A percentile compares a stretch with the other conserved stretches of the same genome.
Evolutionary conservation across 2,329 filamentous ascomycete species (phyloP).

Genomic region (Akanthomyces dipterigenus): DNA sequence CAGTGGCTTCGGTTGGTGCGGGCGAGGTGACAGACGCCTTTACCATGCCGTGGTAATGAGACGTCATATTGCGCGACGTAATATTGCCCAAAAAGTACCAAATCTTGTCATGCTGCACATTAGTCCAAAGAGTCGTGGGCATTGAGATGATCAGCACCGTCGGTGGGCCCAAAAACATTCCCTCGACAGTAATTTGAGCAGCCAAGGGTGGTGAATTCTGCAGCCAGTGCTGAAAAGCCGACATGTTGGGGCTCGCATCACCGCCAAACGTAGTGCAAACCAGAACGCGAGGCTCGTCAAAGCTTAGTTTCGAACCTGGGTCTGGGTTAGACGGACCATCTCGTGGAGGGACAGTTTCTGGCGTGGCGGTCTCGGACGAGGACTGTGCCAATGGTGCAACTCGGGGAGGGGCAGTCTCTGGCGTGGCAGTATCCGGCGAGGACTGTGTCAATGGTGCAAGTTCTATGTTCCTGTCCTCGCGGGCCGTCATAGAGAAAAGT

Average conservation of each 20-base stretch:
- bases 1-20: not conserved
- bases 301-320: slow-evolving; percentile 47
- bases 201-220: slow-evolving; percentile 50
- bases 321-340: slow-evolving; percentile 37
- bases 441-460: slow-evolving; percentile 38
- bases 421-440: not conserved
- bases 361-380: not conserved
- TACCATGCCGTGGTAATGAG: slow-evolving; percentile 54
- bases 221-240: slow-evolving; percentile 61
- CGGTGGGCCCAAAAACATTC: slow-evolving; percentile 61
- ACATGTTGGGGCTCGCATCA: slow-evolving; percentile 59
- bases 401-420: slow-evolving; percentile 11
- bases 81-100: slow-evolving; percentile 60
- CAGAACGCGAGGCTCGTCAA: slow-evolving; percentile 56
- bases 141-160: slow-evolving; percentile 62
- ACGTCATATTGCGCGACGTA: slow-evolving; percentile 60
- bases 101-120: slow-evolving; percentile 60
- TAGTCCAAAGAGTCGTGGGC: slow-evolving; percentile 56
- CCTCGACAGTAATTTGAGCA: slow-evolving; percentile 55
- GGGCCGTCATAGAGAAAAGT: slow-evolving; percentile 49
- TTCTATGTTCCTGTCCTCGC: slow-evolving; percentile 45
- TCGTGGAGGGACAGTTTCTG: slow-evolving; percentile 11
- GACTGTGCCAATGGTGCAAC: slow-evolving; percentile 39
- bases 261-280: slow-evolving; percentile 62
- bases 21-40: slow-evolving; percentile 22